These are phyloP conservation scores for Didymella segeticola DNA, from an alignment of 2,329 filamentous ascomycete species.

Conservation along the genomic window DNA sequence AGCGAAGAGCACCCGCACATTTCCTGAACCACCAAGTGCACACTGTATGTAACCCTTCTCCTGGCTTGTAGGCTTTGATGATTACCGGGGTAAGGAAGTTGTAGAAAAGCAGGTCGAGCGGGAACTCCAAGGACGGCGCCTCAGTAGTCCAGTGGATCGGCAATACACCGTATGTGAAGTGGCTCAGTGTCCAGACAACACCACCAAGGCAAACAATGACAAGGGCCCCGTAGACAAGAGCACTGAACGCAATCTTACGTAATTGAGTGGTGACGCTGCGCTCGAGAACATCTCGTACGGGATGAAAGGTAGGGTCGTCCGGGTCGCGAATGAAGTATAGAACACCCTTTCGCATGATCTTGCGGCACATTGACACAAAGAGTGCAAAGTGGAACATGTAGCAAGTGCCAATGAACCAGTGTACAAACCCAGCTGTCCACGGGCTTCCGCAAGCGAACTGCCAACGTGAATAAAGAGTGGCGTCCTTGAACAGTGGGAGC, in stretches of 20 bases:
- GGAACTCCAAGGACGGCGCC: constrained; percentile 91
- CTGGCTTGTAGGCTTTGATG: constrained; percentile 83
- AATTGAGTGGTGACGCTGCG: constrained; percentile 91
- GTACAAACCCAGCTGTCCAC: constrained; percentile 90
- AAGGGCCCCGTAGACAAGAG: constrained; percentile 90
- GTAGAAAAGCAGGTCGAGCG: constrained; percentile 92
- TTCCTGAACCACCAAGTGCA: constrained; percentile 97
- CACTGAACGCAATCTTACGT: constrained; percentile 94
- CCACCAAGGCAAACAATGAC: constrained; percentile 93
- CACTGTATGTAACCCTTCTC: constrained; percentile 80
- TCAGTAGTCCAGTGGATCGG: constrained; percentile 94
- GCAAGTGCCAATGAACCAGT: constrained; percentile 98
- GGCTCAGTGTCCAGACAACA: constrained; percentile 89
- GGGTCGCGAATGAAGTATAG: constrained; percentile 98
- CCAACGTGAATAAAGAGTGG: constrained; percentile 77
- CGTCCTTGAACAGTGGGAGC: constrained; percentile 84
- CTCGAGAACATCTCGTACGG: constrained; percentile 94
- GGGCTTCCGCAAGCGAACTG: constrained; percentile 80
- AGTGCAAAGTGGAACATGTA: constrained; percentile 99
- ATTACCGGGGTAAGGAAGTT: constrained; percentile 94
- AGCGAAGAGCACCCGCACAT: constrained; percentile 78
- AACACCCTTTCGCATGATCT: constrained; percentile 94
- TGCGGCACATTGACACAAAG: constrained; percentile 98
- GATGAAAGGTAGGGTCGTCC: constrained; percentile 97
- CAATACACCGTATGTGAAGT: constrained; percentile 72